Conservation (phyloP, 108 stramenopile species). For the Pseudonitzschia pungens region DNA sequence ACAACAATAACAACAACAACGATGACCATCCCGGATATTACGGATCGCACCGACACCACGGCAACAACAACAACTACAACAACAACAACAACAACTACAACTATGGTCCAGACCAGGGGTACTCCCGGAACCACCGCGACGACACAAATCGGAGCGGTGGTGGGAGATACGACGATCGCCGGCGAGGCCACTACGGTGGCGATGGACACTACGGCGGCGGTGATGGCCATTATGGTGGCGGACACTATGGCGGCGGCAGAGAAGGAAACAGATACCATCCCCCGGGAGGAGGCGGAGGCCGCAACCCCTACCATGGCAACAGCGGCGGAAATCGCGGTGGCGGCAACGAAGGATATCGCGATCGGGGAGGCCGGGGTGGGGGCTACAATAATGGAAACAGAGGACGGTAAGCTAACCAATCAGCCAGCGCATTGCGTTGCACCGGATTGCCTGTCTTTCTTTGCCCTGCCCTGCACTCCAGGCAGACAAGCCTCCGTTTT, state of each 20-base stretch:
- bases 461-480: no score
- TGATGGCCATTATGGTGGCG: background rate
- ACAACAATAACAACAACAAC: background rate
- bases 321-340: background rate
- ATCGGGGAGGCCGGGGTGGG: slow-evolving; percentile 20
- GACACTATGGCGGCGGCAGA: slow-evolving; percentile 7
- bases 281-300: background rate
- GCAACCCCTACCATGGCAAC: no score
- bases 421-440: no score
- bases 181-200: background rate
- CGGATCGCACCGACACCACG: background rate
- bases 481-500: no score
- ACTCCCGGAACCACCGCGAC: background rate
- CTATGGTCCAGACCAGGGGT: background rate
- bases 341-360: background rate
- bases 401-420: background rate
- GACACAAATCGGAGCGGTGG: slow-evolving; percentile 12
- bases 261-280: background rate
- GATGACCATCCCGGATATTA: background rate
- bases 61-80: background rate
- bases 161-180: slow-evolving; percentile 2
- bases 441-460: background rate
- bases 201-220: background rate
- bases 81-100: background rate
- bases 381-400: background rate